A percentile compares a stretch with the other conserved stretches of the same genome.
These are phyloP conservation scores for Penstemon newberryi DNA, from an alignment of 257 asterid species.

Conservation along the genomic window DNA sequence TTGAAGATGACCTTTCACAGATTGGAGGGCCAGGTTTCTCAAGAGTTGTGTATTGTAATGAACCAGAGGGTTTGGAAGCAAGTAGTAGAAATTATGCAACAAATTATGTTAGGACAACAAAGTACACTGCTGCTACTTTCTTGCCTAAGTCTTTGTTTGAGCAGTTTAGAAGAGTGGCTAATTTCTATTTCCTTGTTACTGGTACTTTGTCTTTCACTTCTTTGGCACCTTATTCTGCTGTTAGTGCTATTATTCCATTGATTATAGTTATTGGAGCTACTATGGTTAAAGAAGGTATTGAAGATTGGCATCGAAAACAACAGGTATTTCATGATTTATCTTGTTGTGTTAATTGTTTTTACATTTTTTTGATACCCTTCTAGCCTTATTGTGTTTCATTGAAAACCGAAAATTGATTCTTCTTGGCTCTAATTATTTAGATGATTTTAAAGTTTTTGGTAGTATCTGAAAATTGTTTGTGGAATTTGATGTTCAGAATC, in stretches of 20 bases:
- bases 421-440: slow-evolving; percentile 15
- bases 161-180: slow-evolving; percentile 82
- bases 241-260: slow-evolving; percentile 59
- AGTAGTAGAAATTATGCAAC: slow-evolving; percentile 39
- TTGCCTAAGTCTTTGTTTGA: slow-evolving; percentile 73
- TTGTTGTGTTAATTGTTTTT: not conserved
- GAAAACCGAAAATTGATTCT: not conserved
- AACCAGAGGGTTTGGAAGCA: slow-evolving; percentile 41
- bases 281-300: slow-evolving; percentile 69
- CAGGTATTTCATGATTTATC: slow-evolving; percentile 44
- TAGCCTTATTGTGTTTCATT: no score
- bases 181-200: slow-evolving; percentile 60
- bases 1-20: slow-evolving; percentile 45
- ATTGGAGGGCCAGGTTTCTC: slow-evolving; percentile 76
- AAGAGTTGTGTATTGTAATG: slow-evolving; percentile 62
- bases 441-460: not conserved
- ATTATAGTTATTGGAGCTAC: slow-evolving; percentile 60
- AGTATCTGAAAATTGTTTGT: slow-evolving; percentile 12
- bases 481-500: slow-evolving; percentile 25
- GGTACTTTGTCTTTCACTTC: slow-evolving; percentile 60
- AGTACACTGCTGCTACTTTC: slow-evolving; percentile 62
- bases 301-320: slow-evolving; percentile 63
- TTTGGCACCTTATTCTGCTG: slow-evolving; percentile 60
- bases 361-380: not conserved
- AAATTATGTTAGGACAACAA: slow-evolving; percentile 67